Evolutionary conservation across 345 rosid genomes (phyloP).

Genomic region (Eucalyptus tenuipes): DNA sequence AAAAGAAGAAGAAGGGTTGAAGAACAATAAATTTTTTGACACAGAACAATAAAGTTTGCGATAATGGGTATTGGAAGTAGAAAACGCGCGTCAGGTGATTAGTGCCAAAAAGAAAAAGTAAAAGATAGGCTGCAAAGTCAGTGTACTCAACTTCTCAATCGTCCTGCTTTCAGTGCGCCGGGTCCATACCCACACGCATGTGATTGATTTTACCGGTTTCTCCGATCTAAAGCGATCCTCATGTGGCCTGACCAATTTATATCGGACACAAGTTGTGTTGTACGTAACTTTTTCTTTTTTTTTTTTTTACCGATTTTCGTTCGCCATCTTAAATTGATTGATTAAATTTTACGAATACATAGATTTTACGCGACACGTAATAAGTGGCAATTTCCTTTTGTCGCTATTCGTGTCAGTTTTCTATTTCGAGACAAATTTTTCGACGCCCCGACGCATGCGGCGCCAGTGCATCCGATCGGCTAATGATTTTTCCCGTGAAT

Average conservation of each 20-base stretch:
- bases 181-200: background rate
- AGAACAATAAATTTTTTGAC: background rate
- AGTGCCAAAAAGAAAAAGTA: background rate
- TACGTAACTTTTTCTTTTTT: background rate
- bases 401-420: background rate
- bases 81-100: background rate
- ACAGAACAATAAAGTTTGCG: background rate
- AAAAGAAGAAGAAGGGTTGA: background rate
- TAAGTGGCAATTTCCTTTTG: background rate
- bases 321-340: background rate
- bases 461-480: background rate
- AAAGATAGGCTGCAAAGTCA: background rate
- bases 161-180: background rate
- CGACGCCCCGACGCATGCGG: background rate
- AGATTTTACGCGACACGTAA: background rate
- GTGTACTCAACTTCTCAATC: background rate
- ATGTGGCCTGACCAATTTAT: accelerated
- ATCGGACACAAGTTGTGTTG: background rate
- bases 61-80: background rate
- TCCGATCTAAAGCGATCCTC: background rate
- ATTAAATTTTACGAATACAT: background rate
- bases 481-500: background rate
- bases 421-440: background rate
- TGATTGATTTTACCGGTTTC: background rate
- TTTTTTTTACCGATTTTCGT: background rate